Evolutionary conservation across 1,284 basidiomycete genomes (phyloP), one percentile per base, ranked within the genome.

Genomic region (Fomitopsis pinicola): DNA sequence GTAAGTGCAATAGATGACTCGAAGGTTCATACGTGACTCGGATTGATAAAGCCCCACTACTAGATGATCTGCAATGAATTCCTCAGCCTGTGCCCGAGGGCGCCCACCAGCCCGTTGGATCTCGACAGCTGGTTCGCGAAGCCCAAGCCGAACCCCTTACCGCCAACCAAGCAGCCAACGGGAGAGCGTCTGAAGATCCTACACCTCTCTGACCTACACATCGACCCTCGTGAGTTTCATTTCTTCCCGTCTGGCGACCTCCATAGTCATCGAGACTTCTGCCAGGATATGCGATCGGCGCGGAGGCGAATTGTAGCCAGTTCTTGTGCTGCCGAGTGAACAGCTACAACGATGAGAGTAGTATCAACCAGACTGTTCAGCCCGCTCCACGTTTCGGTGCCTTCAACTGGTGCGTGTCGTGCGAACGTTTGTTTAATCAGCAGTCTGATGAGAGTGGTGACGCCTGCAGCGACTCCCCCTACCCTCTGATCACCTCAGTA

Each of bases 171-270:
- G 71, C 76, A 79, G 68, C 78, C 81, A 10, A 88, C 84, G 52
- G 88, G 88, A 8, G 75, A 87, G 67, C 79, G 84, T 50, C 74
- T 93, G 45, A 90, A 89, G 67, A 86, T 93, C 2, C 73, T 93
- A 48, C 92, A 94, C 69, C 66, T 92, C 9, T 91, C 89, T 0
- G 91, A 94, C 68, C 78, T 91, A 61, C 92, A 94, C 72, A 75
- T 94, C 57, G 92, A 94, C 70, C 86, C 91, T 55, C 79, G 82
- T 86, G 67, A 59, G 80, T 67, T 17, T 33, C 59, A 58, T 33
- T 1, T n/a, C 28, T 15, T 33, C 22, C 9, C 35, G 22, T 28
- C 30, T 64, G 52, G 8, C 8, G 30, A 33, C 30, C 45, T n/a
- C 14, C 36, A 42, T 44, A 58, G 17, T 62, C 28, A 44, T 17